Evolutionary conservation across 2,329 filamentous ascomycete genomes (phyloP).

Genomic region (Aspergillus sp.): DNA sequence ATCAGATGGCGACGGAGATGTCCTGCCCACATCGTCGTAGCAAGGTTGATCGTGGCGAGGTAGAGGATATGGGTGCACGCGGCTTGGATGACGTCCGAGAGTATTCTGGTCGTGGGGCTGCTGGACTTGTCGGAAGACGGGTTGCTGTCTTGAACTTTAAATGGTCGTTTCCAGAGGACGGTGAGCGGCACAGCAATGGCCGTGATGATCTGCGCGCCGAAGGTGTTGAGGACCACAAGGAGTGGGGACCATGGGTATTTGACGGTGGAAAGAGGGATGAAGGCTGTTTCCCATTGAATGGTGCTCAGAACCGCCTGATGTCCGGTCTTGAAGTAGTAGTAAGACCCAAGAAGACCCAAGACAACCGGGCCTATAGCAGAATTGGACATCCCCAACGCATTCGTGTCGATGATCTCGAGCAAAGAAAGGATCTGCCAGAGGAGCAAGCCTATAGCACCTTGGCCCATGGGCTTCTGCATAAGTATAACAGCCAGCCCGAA

Average conservation of each 20-base stretch:
- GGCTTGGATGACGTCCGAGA: slow-evolving; percentile 63
- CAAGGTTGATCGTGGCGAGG: slow-evolving; percentile 72
- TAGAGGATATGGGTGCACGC: slow-evolving; percentile 70
- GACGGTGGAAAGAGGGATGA: slow-evolving; percentile 75
- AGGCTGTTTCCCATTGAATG: slow-evolving; percentile 94
- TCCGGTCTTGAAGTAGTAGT: slow-evolving; percentile 96
- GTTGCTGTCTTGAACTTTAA: slow-evolving; percentile 53
- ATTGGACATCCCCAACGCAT: slow-evolving; percentile 51
- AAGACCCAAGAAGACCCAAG: slow-evolving; percentile 80
- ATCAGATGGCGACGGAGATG: slow-evolving; percentile 85
- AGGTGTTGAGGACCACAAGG: slow-evolving; percentile 75
- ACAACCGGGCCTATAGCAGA: slow-evolving; percentile 71
- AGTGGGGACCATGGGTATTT: slow-evolving; percentile 85
- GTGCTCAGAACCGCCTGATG: slow-evolving; percentile 81
- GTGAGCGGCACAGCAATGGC: slow-evolving; percentile 71
- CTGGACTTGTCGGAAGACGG: slow-evolving; percentile 13
- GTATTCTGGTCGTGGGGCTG: slow-evolving; percentile 31
- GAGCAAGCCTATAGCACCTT: slow-evolving; percentile 71
- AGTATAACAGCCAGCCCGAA: slow-evolving; percentile 69
- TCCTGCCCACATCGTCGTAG: slow-evolving; percentile 84
- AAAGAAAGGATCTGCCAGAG: slow-evolving; percentile 81
- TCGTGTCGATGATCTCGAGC: slow-evolving; percentile 56
- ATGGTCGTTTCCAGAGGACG: slow-evolving; percentile 80
- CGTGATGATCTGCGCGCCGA: slow-evolving; percentile 78
- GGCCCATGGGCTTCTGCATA: slow-evolving; percentile 90